Conservation (phyloP, 768 basidiomycete species). For the Termitomyces sp. region DNA sequence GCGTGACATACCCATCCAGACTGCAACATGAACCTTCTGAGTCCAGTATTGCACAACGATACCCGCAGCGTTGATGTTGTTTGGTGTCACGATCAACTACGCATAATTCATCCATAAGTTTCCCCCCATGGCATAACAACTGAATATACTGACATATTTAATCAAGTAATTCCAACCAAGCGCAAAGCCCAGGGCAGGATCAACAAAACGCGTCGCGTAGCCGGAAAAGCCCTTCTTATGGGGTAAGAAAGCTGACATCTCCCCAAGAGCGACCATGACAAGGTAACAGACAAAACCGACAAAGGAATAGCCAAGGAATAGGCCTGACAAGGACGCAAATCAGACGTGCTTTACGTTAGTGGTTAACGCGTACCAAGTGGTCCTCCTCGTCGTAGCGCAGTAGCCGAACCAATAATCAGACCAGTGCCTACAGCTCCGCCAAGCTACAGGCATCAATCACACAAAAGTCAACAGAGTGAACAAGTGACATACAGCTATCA, state of each 20-base stretch:
- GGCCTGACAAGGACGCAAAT: slow-evolving; percentile 8
- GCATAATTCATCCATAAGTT: slow-evolving; percentile 15
- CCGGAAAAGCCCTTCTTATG: slow-evolving; percentile 59
- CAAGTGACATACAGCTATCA: slow-evolving; percentile 39
- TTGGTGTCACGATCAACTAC: slow-evolving; percentile 57
- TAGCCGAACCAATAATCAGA: slow-evolving; percentile 53
- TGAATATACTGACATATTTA: slow-evolving; percentile 37
- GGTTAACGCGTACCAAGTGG: slow-evolving; percentile 33
- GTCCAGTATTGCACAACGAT: slow-evolving; percentile 47
- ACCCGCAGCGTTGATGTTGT: slow-evolving; percentile 60
- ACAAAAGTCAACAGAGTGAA: not conserved
- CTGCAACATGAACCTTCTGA: slow-evolving; percentile 33
- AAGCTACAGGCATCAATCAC: slow-evolving; percentile 20
- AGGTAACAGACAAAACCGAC: slow-evolving; percentile 54
- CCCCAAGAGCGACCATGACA: slow-evolving; percentile 50
- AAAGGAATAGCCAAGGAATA: slow-evolving; percentile 35
- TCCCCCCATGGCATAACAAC: not conserved
- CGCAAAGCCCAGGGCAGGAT: slow-evolving; percentile 64
- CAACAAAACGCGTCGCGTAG: slow-evolving; percentile 59
- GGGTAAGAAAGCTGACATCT: slow-evolving; percentile 47
- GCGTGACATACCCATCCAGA: slow-evolving; percentile 49
- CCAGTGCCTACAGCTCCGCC: slow-evolving; percentile 50
- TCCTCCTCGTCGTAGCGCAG: slow-evolving; percentile 50
- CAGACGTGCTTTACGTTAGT: not conserved
- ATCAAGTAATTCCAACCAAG: slow-evolving; percentile 60